Percentiles rank a stretch among this genome's conserved stretches.
Conservation (phyloP, 2,329 filamentous ascomycete genomes). For the Exophiala mesophila region DNA sequence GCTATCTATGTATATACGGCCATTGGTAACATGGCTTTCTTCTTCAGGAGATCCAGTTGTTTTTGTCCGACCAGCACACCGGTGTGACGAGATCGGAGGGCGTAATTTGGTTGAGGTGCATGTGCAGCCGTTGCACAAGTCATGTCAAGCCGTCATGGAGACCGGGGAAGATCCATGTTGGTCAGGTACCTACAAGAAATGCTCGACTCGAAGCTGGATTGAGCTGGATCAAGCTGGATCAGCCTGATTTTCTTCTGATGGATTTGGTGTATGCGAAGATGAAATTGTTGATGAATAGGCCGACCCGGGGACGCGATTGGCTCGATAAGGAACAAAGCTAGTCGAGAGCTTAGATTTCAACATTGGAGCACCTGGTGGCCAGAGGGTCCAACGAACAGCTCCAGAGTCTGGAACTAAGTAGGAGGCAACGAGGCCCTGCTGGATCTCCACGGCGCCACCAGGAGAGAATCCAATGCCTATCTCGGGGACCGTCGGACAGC, state of each 20-base stretch:
- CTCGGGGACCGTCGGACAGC: too few species aligned
- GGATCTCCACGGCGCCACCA: too few species aligned
- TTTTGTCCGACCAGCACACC: background rate
- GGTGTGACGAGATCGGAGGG: conserved; percentile 2
- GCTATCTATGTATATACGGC: too few species aligned
- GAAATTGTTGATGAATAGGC: conserved; percentile 5
- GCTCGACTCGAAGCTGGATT: too few species aligned
- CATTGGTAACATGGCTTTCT: too few species aligned
- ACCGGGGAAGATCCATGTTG: too few species aligned
- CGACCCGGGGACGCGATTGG: conserved; percentile 10
- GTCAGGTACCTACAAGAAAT: too few species aligned
- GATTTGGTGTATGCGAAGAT: conserved; percentile 1
- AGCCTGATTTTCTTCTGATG: background rate
- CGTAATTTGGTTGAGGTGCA: background rate
- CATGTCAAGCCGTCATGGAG: too few species aligned
- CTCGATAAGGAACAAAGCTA: conserved; percentile 16
- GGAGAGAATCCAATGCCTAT: too few species aligned
- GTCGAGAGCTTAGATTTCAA: background rate
- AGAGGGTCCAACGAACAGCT: conserved; percentile 1
- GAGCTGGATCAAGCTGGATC: background rate
- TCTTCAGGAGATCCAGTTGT: background rate
- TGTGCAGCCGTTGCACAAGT: background rate
- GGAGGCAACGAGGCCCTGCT: too few species aligned
- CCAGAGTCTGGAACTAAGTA: too few species aligned
- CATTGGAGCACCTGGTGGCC: background rate